Conservation (phyloP, 108 stramenopile genomes). For the Cyclostephanos invisitatus region DNA sequence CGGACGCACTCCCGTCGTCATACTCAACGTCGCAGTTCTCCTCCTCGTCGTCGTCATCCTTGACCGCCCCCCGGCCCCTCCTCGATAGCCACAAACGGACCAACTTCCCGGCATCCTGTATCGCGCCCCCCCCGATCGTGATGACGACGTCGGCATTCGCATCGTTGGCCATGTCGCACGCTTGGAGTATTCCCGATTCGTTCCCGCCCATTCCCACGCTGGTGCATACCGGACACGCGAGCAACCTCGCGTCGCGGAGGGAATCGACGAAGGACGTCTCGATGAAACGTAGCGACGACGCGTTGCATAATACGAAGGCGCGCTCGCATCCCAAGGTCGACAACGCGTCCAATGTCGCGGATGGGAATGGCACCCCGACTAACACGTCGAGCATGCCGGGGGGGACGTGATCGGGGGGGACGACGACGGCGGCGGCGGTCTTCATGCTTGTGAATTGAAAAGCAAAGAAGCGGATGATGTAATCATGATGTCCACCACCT, state of each 20-base stretch:
- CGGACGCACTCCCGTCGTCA: slow-evolving; percentile 9
- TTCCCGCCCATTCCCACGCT: slow-evolving; percentile 38
- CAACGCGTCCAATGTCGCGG: slow-evolving; percentile 14
- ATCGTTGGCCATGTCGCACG: slow-evolving; percentile 29
- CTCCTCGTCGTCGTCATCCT: not conserved
- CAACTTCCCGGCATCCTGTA: slow-evolving; percentile 43
- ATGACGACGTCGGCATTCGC: slow-evolving; percentile 30
- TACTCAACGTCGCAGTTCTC: not conserved
- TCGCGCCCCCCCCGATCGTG: slow-evolving; percentile 38
- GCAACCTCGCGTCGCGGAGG: slow-evolving; percentile 10
- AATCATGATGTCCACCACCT: no score
- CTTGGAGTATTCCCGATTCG: slow-evolving; percentile 23
- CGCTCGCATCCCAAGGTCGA: slow-evolving; percentile 5
- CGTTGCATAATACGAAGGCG: slow-evolving; percentile 35
- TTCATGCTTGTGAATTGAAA: no score
- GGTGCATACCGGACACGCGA: slow-evolving; percentile 35
- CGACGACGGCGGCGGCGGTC: no score
- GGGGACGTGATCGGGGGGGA: slow-evolving; percentile 22
- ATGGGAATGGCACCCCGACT: slow-evolving; percentile 28
- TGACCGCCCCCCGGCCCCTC: not conserved
- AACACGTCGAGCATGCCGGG: slow-evolving; percentile 34
- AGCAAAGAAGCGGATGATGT: no score
- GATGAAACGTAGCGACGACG: slow-evolving; percentile 23
- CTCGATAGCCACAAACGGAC: slow-evolving; percentile 39
- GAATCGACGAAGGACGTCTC: slow-evolving; percentile 12